These are phyloP conservation scores for Aureobasidium sp. DNA, from an alignment of 2,329 filamentous ascomycete genomes.

Conservation along the genomic window DNA sequence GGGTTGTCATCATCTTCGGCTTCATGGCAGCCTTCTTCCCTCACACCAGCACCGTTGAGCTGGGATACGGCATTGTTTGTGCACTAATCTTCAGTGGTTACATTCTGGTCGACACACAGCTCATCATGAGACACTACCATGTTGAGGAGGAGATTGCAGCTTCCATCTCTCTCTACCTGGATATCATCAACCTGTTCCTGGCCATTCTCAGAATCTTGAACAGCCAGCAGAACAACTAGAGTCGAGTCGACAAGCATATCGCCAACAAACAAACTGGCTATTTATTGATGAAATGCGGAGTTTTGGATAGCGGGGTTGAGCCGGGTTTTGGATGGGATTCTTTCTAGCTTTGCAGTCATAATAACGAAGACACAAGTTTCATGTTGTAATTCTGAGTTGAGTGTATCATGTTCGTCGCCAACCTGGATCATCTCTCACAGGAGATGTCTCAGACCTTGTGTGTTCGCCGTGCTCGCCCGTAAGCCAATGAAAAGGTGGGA, in stretches of 20 bases:
- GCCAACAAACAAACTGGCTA: neutral
- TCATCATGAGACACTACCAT: constrained; percentile 92
- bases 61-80: constrained; percentile 73
- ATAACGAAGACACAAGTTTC: neutral
- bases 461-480: neutral
- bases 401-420: neutral
- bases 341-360: neutral
- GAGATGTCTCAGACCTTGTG: neutral
- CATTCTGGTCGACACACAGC: constrained; percentile 91
- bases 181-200: constrained; percentile 95
- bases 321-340: neutral
- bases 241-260: constrained; percentile 11
- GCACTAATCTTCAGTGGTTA: constrained; percentile 91
- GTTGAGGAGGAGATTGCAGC: constrained; percentile 97
- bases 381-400: neutral
- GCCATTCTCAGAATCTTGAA: constrained; percentile 94
- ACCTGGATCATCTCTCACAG: neutral
- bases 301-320: constrained; percentile 1
- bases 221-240: constrained; percentile 85
- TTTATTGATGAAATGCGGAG: neutral
- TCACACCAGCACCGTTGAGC: constrained; percentile 69
- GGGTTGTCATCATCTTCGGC: constrained; percentile 85
- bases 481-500: neutral
- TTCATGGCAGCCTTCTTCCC: constrained; percentile 91
- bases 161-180: constrained; percentile 81